Conservation (phyloP, 1,284 basidiomycete genomes). For the Marasmius tenuissimus region DNA sequence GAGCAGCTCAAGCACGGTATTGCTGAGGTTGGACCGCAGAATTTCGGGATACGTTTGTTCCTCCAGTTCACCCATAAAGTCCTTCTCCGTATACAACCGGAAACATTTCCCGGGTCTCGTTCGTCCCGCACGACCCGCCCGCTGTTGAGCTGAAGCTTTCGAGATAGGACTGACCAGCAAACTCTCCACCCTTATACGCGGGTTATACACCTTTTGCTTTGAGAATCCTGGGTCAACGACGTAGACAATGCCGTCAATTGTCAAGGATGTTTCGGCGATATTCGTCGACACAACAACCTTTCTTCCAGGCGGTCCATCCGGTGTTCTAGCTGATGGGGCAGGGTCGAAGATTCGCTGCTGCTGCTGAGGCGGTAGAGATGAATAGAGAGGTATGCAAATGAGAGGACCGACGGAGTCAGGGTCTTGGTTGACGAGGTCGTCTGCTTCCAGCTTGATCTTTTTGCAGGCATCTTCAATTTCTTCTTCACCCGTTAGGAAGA, state of each 20-base stretch:
- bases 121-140: conserved; percentile 94
- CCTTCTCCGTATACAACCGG: conserved; percentile 95
- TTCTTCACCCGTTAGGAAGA: conserved; percentile 98
- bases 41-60: conserved; percentile 98
- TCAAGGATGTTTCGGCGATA: conserved; percentile 97
- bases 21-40: conserved; percentile 88
- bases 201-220: conserved; percentile 97
- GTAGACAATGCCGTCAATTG: conserved; percentile 98
- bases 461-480: conserved; percentile 97
- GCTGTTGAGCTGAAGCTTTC: conserved; percentile 94
- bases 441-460: conserved; percentile 90
- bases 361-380: conserved; percentile 88
- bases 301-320: conserved; percentile 80
- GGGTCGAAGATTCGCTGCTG: conserved; percentile 96
- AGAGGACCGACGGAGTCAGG: conserved; percentile 84
- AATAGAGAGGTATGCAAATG: conserved; percentile 90
- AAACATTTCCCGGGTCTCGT: conserved; percentile 98
- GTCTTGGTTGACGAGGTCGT: conserved; percentile 72
- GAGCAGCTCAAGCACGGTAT: conserved; percentile 92
- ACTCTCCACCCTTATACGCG: conserved; percentile 93
- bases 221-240: conserved; percentile 98
- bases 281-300: conserved; percentile 97
- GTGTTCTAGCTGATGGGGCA: conserved; percentile 63
- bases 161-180: conserved; percentile 94
- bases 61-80: conserved; percentile 94